Evolutionary conservation across 2,329 filamentous ascomycete species (phyloP).

Genomic region (Hymenotorrendiella dingleyae): DNA sequence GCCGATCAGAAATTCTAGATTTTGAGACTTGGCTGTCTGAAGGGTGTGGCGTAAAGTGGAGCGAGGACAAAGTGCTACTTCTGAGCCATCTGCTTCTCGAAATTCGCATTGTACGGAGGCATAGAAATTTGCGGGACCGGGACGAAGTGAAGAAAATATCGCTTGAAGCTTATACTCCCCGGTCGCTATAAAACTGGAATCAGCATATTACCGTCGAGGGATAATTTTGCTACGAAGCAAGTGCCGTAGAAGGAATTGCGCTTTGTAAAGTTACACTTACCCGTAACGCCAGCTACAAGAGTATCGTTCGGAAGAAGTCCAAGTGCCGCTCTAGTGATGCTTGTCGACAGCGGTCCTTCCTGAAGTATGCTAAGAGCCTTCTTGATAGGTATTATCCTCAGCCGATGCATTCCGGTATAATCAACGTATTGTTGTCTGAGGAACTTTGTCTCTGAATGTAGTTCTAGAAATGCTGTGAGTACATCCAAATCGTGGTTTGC

Average conservation of each 20-base stretch:
- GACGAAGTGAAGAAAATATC: constrained; percentile 56
- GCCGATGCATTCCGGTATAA: constrained; percentile 63
- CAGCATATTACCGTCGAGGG: no score
- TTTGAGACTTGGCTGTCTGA: constrained; percentile 43
- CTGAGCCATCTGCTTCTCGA: constrained; percentile 46
- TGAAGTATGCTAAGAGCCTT: constrained; percentile 42
- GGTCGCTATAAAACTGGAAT: no score
- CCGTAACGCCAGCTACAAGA: constrained; percentile 46
- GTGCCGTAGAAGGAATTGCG: no score
- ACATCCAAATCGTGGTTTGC: constrained; percentile 24
- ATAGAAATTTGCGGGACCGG: constrained; percentile 53
- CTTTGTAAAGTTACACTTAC: no score
- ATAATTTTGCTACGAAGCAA: no score
- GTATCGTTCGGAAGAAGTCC: constrained; percentile 64
- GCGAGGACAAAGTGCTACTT: constrained; percentile 57
- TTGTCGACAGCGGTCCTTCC: constrained; percentile 30
- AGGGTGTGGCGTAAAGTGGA: constrained; percentile 52
- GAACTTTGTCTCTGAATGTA: constrained; percentile 52
- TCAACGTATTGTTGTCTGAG: constrained; percentile 74
- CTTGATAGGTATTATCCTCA: constrained; percentile 61
- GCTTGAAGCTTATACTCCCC: constrained; percentile 64
- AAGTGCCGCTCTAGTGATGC: constrained; percentile 57
- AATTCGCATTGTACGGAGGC: constrained; percentile 65
- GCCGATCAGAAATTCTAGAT: constrained; percentile 59
- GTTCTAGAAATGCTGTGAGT: constrained; percentile 38